These are phyloP conservation scores for Chaetomium cochliodes DNA, from an alignment of 495 filamentous ascomycete species.

Conservation along the genomic window DNA sequence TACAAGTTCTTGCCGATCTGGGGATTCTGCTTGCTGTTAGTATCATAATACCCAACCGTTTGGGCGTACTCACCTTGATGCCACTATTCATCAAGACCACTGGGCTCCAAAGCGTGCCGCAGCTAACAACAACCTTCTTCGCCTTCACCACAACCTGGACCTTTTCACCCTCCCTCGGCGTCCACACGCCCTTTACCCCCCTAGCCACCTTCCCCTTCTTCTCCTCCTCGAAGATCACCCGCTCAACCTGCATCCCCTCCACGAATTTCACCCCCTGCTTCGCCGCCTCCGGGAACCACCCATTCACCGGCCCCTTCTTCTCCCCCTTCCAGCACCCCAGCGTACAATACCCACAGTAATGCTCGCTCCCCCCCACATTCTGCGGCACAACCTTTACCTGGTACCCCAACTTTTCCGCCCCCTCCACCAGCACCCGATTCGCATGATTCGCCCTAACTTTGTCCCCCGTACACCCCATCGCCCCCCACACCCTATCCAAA, in stretches of 20 bases:
- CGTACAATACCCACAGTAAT: constrained; percentile 78
- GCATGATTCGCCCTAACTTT: constrained; percentile 68
- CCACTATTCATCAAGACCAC: constrained; percentile 74
- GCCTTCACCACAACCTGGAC: constrained; percentile 69
- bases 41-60: neutral
- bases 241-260: constrained; percentile 70
- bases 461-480: constrained; percentile 66
- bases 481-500: constrained; percentile 60
- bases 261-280: constrained; percentile 72
- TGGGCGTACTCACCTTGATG: constrained; percentile 42
- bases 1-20: constrained; percentile 86
- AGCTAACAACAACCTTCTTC: constrained; percentile 76
- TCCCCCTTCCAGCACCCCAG: constrained; percentile 68
- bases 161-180: constrained; percentile 62
- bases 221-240: constrained; percentile 62
- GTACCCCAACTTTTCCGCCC: constrained; percentile 73
- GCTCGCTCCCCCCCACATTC: constrained; percentile 68
- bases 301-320: constrained; percentile 75
- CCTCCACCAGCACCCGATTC: constrained; percentile 69
- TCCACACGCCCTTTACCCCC: constrained; percentile 73
- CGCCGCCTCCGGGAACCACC: constrained; percentile 76
- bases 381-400: constrained; percentile 68
- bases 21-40: constrained; percentile 56
- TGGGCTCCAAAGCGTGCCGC: constrained; percentile 72
- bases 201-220: constrained; percentile 55